These are phyloP conservation scores for Penicillium sp. DNA, from an alignment of 2,329 filamentous ascomycete species.

Conservation along the genomic window DNA sequence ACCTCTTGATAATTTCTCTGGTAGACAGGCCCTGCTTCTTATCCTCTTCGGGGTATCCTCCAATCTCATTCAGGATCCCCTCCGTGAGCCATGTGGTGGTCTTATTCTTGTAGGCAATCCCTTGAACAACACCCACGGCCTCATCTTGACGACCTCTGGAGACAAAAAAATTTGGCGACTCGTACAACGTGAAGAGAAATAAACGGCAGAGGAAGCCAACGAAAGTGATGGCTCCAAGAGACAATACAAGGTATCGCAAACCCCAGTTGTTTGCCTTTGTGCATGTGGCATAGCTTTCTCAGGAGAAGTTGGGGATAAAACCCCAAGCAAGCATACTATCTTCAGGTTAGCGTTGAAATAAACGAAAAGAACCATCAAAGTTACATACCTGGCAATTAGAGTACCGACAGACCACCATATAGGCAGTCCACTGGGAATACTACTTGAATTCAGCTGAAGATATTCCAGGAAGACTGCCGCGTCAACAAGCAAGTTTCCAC, in stretches of 20 bases:
- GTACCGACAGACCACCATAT: conserved; percentile 89
- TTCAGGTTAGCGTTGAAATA: conserved; percentile 9
- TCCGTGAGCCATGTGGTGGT: conserved; percentile 76
- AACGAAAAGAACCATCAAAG: neutral
- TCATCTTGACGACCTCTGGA: conserved; percentile 77
- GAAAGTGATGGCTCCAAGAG: conserved; percentile 72
- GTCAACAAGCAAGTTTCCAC: conserved; percentile 67
- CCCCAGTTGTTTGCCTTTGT: conserved; percentile 63
- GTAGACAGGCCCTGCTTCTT: conserved; percentile 50
- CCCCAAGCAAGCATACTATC: conserved; percentile 68
- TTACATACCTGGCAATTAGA: conserved; percentile 62
- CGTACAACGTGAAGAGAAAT: conserved; percentile 77
- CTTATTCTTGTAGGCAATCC: conserved; percentile 74
- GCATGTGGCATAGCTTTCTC: conserved; percentile 42
- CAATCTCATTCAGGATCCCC: conserved; percentile 65
- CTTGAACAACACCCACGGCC: conserved; percentile 79
- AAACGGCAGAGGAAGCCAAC: conserved; percentile 76
- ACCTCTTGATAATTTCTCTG: conserved; percentile 61
- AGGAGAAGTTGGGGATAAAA: conserved; percentile 72
- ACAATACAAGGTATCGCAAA: conserved; percentile 74
- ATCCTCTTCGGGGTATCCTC: conserved; percentile 54
- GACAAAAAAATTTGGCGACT: conserved; percentile 83
- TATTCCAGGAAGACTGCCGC: conserved; percentile 75
- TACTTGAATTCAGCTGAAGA: conserved; percentile 74
- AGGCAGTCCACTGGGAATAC: conserved; percentile 78